These are phyloP conservation scores for Parastagonospora avenae DNA, from an alignment of 2,329 filamentous ascomycete genomes.

Conservation along the genomic window DNA sequence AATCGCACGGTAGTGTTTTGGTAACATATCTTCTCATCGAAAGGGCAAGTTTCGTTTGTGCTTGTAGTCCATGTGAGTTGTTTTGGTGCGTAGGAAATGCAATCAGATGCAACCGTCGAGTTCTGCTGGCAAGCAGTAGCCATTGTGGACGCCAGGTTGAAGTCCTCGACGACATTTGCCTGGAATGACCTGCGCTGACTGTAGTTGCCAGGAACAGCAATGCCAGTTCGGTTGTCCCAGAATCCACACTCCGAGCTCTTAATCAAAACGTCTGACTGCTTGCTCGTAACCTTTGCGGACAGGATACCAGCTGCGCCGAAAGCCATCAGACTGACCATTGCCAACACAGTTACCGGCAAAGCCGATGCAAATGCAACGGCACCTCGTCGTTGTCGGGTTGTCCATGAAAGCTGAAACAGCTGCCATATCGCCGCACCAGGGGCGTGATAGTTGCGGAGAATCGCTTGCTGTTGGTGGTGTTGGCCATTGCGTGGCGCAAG, in stretches of 20 bases:
- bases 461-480: constrained; percentile 1
- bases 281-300: neutral
- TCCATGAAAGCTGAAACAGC: neutral
- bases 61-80: neutral
- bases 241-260: neutral
- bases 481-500: neutral
- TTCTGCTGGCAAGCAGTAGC: neutral
- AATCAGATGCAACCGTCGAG: neutral
- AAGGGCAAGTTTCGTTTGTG: neutral
- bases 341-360: neutral
- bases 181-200: neutral
- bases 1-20: neutral
- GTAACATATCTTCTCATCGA: neutral
- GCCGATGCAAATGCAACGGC: neutral
- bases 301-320: constrained; percentile 1
- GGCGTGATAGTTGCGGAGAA: constrained; percentile 2
- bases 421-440: constrained; percentile 2
- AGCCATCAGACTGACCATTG: neutral
- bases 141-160: neutral
- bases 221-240: neutral
- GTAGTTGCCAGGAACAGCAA: neutral
- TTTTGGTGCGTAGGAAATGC: constrained; percentile 1
- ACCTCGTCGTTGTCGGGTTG: neutral
- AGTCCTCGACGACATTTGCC: neutral
- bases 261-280: neutral